Percentiles rank a stretch among this genome's conserved stretches.
Conservation (phyloP, 2,329 filamentous ascomycete species). For the Graphium sp. region DNA sequence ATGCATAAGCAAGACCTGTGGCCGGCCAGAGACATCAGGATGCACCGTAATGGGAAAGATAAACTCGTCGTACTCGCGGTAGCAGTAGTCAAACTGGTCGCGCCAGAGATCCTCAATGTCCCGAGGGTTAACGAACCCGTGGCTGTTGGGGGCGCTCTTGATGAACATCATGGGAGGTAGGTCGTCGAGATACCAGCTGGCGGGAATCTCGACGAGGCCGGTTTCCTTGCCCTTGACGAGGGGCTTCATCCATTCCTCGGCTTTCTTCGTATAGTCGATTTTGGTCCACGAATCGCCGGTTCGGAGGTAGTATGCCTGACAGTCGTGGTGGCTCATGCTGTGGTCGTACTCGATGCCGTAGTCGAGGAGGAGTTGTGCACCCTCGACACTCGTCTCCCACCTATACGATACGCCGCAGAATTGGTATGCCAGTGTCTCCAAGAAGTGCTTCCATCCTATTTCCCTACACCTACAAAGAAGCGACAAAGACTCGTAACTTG, state of each 20-base stretch:
- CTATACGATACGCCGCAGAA: not conserved
- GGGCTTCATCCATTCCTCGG: constrained; percentile 51
- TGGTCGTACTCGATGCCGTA: constrained; percentile 59
- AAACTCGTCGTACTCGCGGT: constrained; percentile 61
- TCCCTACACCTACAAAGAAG: too few relatives aligned
- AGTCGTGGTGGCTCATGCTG: constrained; percentile 48
- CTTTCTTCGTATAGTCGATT: constrained; percentile 47
- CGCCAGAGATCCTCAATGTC: constrained; percentile 49
- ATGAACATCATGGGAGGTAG: constrained; percentile 58
- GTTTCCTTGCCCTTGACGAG: constrained; percentile 40
- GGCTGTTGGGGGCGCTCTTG: constrained; percentile 46
- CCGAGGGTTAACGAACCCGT: constrained; percentile 40
- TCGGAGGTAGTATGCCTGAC: constrained; percentile 44
- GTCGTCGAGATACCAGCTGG: constrained; percentile 47
- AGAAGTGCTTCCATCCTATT: too few relatives aligned
- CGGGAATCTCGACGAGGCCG: constrained; percentile 50
- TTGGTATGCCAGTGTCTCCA: too few relatives aligned
- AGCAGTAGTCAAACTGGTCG: constrained; percentile 58
- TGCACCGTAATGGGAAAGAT: constrained; percentile 66
- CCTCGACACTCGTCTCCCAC: constrained; percentile 57
- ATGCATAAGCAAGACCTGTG: constrained; percentile 59
- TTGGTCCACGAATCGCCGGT: constrained; percentile 51
- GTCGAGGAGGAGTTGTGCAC: constrained; percentile 43
- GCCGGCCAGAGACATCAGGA: constrained; percentile 54
- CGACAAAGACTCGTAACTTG: too few relatives aligned